These are phyloP conservation scores for Pezicula radicicola DNA, from an alignment of 2,329 filamentous ascomycete species.

Conservation along the genomic window DNA sequence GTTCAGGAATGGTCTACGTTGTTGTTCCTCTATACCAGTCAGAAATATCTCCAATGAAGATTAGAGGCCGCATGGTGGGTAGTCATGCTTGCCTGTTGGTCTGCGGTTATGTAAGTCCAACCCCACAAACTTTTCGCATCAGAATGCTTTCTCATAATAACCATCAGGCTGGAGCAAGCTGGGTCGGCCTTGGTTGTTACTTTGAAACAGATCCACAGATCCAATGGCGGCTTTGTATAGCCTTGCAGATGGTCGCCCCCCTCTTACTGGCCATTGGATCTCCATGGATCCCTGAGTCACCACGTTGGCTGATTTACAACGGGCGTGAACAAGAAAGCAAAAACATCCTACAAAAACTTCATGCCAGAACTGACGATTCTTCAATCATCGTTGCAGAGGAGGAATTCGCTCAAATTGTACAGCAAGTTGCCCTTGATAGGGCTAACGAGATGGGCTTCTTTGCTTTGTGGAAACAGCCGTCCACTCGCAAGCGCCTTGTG, in stretches of 20 bases:
- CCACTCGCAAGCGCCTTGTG: conserved; percentile 5
- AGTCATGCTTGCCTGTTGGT: not conserved
- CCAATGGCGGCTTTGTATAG: conserved; percentile 23
- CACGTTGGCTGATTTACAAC: conserved; percentile 31
- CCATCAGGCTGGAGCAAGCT: conserved; percentile 11
- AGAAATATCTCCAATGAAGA: not conserved
- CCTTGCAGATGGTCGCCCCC: conserved; percentile 20
- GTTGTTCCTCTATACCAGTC: not conserved
- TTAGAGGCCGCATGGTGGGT: conserved; percentile 2
- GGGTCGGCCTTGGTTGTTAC: conserved; percentile 26
- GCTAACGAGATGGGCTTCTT: not conserved
- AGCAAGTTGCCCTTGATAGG: conserved; percentile 25
- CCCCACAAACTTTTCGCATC: not conserved
- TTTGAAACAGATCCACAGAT: conserved; percentile 18
- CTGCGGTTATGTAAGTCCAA: not conserved
- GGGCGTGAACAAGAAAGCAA: conserved; percentile 15
- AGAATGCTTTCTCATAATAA: not conserved
- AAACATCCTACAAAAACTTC: conserved; percentile 19
- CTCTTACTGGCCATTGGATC: conserved; percentile 19
- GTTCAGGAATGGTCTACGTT: not conserved
- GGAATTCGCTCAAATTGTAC: conserved; percentile 27
- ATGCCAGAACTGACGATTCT: conserved; percentile 18
- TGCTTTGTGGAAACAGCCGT: conserved; percentile 1
- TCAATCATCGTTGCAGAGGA: conserved; percentile 21
- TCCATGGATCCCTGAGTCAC: conserved; percentile 24